Conservation (phyloP, 192 early-diverging fungal genomes). For the Chytriomyces confervae region DNA sequence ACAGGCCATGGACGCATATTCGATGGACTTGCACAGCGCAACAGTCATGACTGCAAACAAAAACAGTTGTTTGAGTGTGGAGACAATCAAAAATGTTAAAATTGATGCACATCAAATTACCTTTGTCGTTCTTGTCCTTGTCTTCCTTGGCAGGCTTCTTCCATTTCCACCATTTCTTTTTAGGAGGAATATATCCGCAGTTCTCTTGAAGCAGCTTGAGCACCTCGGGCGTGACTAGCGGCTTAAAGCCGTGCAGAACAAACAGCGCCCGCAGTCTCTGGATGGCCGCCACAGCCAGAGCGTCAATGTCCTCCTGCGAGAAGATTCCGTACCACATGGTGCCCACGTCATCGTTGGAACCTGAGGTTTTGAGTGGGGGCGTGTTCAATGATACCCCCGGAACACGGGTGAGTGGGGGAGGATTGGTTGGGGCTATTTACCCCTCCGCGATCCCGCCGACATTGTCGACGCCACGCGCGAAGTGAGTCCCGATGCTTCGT, state of each 20-base stretch:
- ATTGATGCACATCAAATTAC: neutral
- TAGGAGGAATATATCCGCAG: constrained; percentile 20
- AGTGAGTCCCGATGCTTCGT: neutral
- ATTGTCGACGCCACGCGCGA: neutral
- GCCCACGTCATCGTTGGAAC: constrained; percentile 7
- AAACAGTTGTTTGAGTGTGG: neutral
- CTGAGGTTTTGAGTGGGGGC: neutral
- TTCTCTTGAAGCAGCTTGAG: constrained; percentile 40
- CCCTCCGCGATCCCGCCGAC: constrained; percentile 5
- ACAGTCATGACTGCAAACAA: constrained; percentile 24
- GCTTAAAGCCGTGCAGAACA: constrained; percentile 8
- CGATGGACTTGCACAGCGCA: constrained; percentile 37
- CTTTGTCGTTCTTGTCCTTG: constrained; percentile 14
- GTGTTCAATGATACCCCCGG: neutral
- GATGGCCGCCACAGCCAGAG: constrained; percentile 2
- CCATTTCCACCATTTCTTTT: constrained; percentile 51
- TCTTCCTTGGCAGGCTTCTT: constrained; percentile 4
- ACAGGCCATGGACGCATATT: constrained; percentile 40
- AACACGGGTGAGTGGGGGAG: neutral
- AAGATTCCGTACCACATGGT: constrained; percentile 17
- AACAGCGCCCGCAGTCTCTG: constrained; percentile 10
- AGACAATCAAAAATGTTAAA: neutral
- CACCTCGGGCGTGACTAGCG: constrained; percentile 32
- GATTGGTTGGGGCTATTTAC: neutral
- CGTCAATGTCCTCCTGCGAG: constrained; percentile 23